Evolutionary conservation across 2,329 filamentous ascomycete genomes (phyloP).

Genomic region (Alternaria consortialis): DNA sequence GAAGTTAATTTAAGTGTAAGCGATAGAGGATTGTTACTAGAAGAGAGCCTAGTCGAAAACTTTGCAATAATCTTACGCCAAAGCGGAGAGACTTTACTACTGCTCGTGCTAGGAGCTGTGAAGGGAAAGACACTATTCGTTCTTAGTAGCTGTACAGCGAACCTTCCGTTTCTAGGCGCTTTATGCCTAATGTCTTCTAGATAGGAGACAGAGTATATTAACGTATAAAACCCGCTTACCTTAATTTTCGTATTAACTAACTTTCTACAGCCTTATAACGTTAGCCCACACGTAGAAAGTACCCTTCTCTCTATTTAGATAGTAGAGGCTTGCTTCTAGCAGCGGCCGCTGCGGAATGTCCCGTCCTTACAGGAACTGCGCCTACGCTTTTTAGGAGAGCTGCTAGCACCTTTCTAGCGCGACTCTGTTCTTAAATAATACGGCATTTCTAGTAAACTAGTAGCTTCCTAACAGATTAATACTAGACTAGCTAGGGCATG

Average conservation of each 20-base stretch:
- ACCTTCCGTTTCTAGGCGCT: neutral
- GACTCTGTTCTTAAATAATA: constrained; percentile 8
- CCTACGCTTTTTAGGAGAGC: constrained; percentile 10
- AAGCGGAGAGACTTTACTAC: neutral
- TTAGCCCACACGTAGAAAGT: constrained; percentile 4
- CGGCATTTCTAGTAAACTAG: neutral
- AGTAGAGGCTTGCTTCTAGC: constrained; percentile 5
- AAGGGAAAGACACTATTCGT: neutral
- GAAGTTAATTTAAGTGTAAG: neutral
- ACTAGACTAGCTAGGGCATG: too few species aligned
- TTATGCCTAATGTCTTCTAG: neutral
- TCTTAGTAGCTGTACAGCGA: neutral
- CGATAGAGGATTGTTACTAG: neutral
- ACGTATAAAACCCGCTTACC: neutral
- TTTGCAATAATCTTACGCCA: neutral
- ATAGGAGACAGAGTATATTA: constrained; percentile 7
- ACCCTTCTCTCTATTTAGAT: constrained; percentile 10
- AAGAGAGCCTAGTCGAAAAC: neutral
- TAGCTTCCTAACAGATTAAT: neutral
- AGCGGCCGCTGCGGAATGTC: neutral
- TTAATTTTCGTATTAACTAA: neutral
- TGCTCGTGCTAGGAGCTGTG: neutral
- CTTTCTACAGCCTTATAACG: neutral
- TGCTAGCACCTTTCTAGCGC: constrained; percentile 5
- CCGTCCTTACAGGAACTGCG: constrained; percentile 6